A percentile compares a stretch with the other conserved stretches of the same genome.
phyloP scores from a whole-genome alignment of 306 rosid genomes.

The Castanopsis chinensis region DNA sequence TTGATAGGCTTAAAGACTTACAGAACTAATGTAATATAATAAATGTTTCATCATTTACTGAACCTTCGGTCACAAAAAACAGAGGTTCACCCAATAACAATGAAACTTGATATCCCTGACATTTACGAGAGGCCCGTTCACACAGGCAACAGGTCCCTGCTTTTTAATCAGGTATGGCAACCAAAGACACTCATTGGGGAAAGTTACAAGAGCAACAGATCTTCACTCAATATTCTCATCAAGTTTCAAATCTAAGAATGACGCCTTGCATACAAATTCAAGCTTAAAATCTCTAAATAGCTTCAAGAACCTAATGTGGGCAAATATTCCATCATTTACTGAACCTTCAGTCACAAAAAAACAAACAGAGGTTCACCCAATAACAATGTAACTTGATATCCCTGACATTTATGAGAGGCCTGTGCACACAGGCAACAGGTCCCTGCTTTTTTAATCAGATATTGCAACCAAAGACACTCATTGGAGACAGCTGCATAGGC shows the following conservation, averaged over 20 bases:
- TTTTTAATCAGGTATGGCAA: slow-evolving; percentile 37
- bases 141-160: slow-evolving; percentile 47
- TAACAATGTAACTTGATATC: slow-evolving; percentile 43
- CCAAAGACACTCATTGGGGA: not conserved
- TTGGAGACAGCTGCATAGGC: too few relatives aligned
- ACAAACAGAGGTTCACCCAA: slow-evolving; percentile 64
- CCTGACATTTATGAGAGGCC: slow-evolving; percentile 56
- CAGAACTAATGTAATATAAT: not conserved
- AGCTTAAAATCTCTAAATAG: not conserved
- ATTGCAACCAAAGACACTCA: not conserved
- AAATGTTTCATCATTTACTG: slow-evolving; percentile 67
- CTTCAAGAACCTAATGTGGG: not conserved
- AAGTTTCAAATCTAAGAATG: not conserved
- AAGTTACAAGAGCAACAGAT: too few relatives aligned
- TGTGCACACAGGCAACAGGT: slow-evolving; percentile 44
- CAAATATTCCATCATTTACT: slow-evolving; percentile 59
- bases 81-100: slow-evolving; percentile 71
- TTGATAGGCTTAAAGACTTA: too few relatives aligned
- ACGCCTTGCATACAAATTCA: not conserved
- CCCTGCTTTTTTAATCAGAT: slow-evolving; percentile 52
- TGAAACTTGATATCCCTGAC: slow-evolving; percentile 49
- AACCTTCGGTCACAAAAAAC: slow-evolving; percentile 47
- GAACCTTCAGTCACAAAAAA: slow-evolving; percentile 48
- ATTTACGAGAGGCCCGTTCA: slow-evolving; percentile 46
- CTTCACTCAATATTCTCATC: too few relatives aligned